Base-by-base conservation (phyloP, 495 filamentous ascomycete genomes). In the Aspergillus sclerotioniger region DNA sequence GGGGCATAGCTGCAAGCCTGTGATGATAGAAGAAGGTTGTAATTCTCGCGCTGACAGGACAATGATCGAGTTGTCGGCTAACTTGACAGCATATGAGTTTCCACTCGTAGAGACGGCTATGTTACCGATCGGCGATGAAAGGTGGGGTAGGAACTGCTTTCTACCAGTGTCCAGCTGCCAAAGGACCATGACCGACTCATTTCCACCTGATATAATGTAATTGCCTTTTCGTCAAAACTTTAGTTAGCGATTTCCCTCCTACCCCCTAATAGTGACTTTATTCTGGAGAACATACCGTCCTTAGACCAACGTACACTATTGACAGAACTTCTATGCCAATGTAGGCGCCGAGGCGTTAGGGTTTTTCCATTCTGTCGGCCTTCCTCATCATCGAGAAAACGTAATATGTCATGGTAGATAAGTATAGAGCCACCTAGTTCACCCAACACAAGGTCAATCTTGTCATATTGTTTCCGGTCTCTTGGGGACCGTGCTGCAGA, bases 81-180 rank as follows among this genome's bases (percentile, higher is more conserved):
- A 75, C 55, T 88, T 86, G 37, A 97, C 67, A 20, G 85, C 88
- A 66, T 97, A 98, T 0, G 88, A 87, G 47, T 87, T 81, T 9
- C 92, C 92, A 28, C 67, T 75, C 6, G 88, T 84, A 8, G 92
- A 96, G 33, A 98, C 82, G 15, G 89, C 84, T 44, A 98, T 82
- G 65, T 87, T 89, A 67, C 91, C 86, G 29, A 99, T 89, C 6
- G 85, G 79, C 6, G 91, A 87, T 7, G 88, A 87, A 37, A 99
- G 80, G 79, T 99, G 92, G 1, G 94, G 94, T 8, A 99, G 74
- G 68, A 82, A 88, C 63, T 93, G 87, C 62, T 83, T 84, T 58
- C 84, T 84, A 31, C 84, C 85, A 2, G 93, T 96, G 58, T 94
- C 90, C 17, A 98, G 72, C 69, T 99, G 94, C 92, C 92, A 99